Evolutionary conservation across 208 protist species (phyloP).

Genomic region (Strigomonas culicis): DNA sequence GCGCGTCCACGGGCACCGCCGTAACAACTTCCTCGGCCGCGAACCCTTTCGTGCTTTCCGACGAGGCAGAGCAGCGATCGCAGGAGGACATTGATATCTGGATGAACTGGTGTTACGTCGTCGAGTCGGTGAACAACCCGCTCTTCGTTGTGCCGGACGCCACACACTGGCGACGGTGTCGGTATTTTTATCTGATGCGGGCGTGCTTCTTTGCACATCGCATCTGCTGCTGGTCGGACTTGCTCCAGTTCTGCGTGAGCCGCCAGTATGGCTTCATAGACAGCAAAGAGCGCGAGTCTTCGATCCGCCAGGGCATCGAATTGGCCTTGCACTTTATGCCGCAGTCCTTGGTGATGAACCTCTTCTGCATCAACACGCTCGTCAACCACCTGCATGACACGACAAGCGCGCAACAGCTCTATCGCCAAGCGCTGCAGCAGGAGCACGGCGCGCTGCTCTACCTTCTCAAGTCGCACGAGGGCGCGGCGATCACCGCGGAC

Average conservation of each 20-base stretch:
- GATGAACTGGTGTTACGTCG: slow-evolving; percentile 46
- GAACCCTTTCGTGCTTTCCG: not conserved
- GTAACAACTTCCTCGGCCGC: not conserved
- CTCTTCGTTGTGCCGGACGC: slow-evolving; percentile 34
- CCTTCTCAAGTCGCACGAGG: slow-evolving; percentile 25
- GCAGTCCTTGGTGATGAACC: slow-evolving; percentile 22
- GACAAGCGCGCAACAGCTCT: not conserved
- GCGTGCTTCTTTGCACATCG: slow-evolving; percentile 64
- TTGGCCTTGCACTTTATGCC: slow-evolving; percentile 21
- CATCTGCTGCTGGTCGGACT: slow-evolving; percentile 29
- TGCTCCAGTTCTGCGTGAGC: slow-evolving; percentile 29
- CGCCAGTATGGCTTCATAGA: slow-evolving; percentile 23
- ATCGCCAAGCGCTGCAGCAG: slow-evolving; percentile 22
- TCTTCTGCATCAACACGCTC: slow-evolving; percentile 13
- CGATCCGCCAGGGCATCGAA: slow-evolving; percentile 23
- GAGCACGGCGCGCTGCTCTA: slow-evolving; percentile 36
- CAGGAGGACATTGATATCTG: slow-evolving; percentile 9
- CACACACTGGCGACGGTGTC: slow-evolving; percentile 46
- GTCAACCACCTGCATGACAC: not conserved
- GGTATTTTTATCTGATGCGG: slow-evolving; percentile 52
- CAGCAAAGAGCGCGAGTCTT: slow-evolving; percentile 24
- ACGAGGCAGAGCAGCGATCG: not conserved
- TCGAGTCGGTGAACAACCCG: slow-evolving; percentile 30
- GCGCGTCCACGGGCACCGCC: not conserved
- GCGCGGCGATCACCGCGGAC: not conserved